Evolutionary conservation across 192 early-diverging fungal species (phyloP).

Genomic region (Entomortierella lignicola): DNA sequence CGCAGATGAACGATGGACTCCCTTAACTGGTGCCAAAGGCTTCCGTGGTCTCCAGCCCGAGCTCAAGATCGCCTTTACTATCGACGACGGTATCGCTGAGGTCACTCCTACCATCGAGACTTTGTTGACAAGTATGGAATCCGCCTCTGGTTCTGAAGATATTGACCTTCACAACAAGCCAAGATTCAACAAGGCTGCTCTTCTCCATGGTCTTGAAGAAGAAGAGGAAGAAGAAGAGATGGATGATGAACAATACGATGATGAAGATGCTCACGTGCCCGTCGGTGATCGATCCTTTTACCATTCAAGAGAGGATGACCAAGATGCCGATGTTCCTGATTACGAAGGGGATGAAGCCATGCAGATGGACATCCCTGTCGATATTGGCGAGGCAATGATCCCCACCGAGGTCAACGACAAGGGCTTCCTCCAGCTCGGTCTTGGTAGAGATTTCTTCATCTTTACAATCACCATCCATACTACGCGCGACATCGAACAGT

Average conservation of each 20-base stretch:
- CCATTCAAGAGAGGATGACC: conserved; percentile 16
- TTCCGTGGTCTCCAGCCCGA: conserved; percentile 53
- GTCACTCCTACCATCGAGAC: conserved; percentile 44
- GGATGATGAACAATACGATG: conserved; percentile 14
- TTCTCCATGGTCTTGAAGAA: conserved; percentile 43
- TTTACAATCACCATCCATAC: conserved; percentile 52
- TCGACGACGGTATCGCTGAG: conserved; percentile 43
- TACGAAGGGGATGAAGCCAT: conserved; percentile 30
- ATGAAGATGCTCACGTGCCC: conserved; percentile 41
- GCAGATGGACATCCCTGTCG: conserved; percentile 49
- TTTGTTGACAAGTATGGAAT: conserved; percentile 49
- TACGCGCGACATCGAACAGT: conserved; percentile 23
- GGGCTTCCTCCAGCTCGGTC: conserved; percentile 45
- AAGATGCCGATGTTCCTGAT: conserved; percentile 18
- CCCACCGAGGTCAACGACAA: conserved; percentile 53
- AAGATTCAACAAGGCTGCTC: conserved; percentile 7
- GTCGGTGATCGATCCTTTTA: conserved; percentile 38
- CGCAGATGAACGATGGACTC: conserved; percentile 49
- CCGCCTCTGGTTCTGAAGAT: conserved; percentile 37
- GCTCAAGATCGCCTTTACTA: conserved; percentile 56
- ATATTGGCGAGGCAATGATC: conserved; percentile 52
- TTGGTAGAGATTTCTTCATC: conserved; percentile 47
- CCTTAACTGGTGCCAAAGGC: conserved; percentile 40
- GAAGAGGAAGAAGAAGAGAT: conserved; percentile 33
- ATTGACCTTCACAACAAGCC: conserved; percentile 9